A percentile compares a stretch with the other conserved stretches of the same genome.
phyloP scores from a whole-genome alignment of 2,329 filamentous ascomycete genomes.

The Pestalotiopsis sp. region DNA sequence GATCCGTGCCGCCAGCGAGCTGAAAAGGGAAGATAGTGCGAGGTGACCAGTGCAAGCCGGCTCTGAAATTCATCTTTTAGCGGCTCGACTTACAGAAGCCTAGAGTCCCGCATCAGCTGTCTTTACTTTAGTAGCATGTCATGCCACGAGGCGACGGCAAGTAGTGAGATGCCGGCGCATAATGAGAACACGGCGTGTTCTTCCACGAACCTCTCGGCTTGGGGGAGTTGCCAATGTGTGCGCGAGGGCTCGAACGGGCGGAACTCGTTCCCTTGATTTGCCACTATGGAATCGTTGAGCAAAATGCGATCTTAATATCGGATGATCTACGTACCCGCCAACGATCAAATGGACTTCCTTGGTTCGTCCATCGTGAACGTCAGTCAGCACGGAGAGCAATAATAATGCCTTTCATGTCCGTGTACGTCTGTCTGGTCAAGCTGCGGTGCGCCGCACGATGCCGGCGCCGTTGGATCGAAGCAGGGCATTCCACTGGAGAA shows the following conservation, averaged over 20 bases:
- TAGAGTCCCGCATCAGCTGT: background rate
- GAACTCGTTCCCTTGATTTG: background rate
- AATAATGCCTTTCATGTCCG: background rate
- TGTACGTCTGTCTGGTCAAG: background rate
- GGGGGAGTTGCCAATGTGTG: no score
- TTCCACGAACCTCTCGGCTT: no score
- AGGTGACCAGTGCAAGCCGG: background rate
- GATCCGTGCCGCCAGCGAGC: background rate
- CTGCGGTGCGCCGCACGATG: no score
- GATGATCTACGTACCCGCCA: background rate
- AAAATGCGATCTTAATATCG: background rate
- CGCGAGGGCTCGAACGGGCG: background rate
- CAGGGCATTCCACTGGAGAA: no score
- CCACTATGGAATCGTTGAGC: background rate
- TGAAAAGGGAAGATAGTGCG: background rate
- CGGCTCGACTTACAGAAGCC: background rate
- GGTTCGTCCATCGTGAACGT: background rate
- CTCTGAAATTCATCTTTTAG: background rate
- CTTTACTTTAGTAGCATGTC: background rate
- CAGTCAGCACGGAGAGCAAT: background rate
- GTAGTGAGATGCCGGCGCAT: background rate
- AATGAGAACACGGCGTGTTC: no score
- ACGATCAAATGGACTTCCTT: background rate
- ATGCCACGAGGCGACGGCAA: background rate
- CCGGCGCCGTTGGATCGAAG: no score